Conservation (phyloP, 2,329 filamentous ascomycete species). For the Penicillium sp. region DNA sequence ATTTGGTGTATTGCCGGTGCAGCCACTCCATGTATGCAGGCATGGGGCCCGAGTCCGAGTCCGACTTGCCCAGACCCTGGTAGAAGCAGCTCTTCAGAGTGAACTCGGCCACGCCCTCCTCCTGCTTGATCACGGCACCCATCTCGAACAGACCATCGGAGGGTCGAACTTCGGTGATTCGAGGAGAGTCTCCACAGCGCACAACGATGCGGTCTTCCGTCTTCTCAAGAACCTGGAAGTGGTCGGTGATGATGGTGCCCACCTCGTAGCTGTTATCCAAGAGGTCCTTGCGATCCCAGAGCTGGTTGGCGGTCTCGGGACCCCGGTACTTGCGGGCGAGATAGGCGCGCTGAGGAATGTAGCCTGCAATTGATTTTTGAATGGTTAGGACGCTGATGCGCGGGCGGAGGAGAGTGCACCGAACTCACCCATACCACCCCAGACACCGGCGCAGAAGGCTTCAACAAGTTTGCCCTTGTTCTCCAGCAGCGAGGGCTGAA, state of each 20-base stretch:
- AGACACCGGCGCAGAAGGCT: conserved; percentile 66
- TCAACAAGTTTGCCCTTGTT: conserved; percentile 60
- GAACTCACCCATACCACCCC: conserved; percentile 62
- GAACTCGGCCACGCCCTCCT: conserved; percentile 61
- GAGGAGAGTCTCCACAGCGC: conserved; percentile 65
- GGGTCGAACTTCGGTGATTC: conserved; percentile 54
- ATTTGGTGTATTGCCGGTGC: conserved; percentile 57
- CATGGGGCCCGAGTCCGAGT: conserved; percentile 44
- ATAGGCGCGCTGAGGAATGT: conserved; percentile 56
- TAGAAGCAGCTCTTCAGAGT: conserved; percentile 65
- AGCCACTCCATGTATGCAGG: conserved; percentile 48
- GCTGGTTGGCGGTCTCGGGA: conserved; percentile 57
- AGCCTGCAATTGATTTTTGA: conserved; percentile 25
- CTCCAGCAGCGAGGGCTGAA: conserved; percentile 64
- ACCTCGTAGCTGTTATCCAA: conserved; percentile 57
- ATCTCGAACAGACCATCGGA: conserved; percentile 68
- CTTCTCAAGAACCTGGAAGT: conserved; percentile 70
- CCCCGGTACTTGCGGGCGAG: conserved; percentile 60
- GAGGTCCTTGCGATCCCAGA: conserved; percentile 61
- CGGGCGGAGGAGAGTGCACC: not conserved
- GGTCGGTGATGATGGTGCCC: conserved; percentile 65
- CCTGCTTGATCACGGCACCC: conserved; percentile 58
- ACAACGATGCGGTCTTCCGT: conserved; percentile 60
- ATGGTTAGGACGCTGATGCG: not conserved
- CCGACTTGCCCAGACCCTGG: conserved; percentile 49